Base-by-base conservation (phyloP, 345 rosid species). In the Dimocarpus longan region DNA sequence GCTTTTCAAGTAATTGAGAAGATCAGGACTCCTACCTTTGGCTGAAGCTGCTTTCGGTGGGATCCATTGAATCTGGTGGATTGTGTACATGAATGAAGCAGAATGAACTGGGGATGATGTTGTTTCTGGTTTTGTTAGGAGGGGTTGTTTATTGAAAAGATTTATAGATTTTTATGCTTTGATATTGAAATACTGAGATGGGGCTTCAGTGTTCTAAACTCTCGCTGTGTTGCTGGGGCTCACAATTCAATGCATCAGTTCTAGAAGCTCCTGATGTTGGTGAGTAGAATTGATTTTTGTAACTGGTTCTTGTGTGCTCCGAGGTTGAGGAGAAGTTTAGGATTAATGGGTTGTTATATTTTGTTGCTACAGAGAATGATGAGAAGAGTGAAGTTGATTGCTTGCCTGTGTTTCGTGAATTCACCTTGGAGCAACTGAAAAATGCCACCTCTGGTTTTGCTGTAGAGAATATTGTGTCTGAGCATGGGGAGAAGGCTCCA, bases 401-500 rank as follows among this genome's bases (percentile, higher is more conserved):
- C 77, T 74, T 87, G 87, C 93, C 98, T 10, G 83, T 82, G 8
- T 95, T 95, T 73, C 86, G 87, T 19, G 98, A 95, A 76, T 95
- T 89, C 84, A 86, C 94, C 1, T 84, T 95, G 32, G 97, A 91
- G 87, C 87, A 88, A 28, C 86, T 95, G 10, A 91, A 88, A 85
- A 89, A 86, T 80, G 99, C 98, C 0, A 93, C 99, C 8, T 93
- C 96, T 32, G 97, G 99, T 60, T 95, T 95, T 81, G 91, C 98
- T 0, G 86, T 85, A 16, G 97, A 92, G 83, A 95, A 95, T 70
- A 95, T 95, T 74, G 96, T 95, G 64, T 93, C 97, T 43, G 99
- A 95, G 75, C 98, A 93, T 81, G 98, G 98, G 21, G 98, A 93
- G 75, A 95, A 90, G 86, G 99, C 98, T 80, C 99, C 98, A 21